These are phyloP conservation scores for Pseudogymnoascus sp. DNA, from an alignment of 2,329 filamentous ascomycete genomes.

Conservation along the genomic window DNA sequence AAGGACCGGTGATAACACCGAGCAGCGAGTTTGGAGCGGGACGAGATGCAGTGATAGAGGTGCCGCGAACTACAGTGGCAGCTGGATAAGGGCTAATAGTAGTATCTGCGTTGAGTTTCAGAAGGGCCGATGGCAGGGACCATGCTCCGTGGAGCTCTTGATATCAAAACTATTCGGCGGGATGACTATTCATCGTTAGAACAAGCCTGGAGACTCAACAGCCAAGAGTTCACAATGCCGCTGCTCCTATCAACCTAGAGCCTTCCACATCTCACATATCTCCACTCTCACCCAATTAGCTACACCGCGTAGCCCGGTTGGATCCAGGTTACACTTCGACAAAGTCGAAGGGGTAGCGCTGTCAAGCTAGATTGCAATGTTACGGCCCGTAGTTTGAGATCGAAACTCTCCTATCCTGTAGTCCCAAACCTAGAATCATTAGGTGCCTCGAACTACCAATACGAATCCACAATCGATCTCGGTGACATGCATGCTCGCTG, in stretches of 20 bases:
- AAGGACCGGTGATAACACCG: background rate
- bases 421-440: background rate
- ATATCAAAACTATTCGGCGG: background rate
- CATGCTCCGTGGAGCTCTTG: background rate
- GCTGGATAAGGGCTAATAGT: background rate
- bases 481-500: too few relatives aligned
- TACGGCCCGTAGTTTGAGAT: constrained; percentile 63
- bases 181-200: background rate
- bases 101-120: background rate
- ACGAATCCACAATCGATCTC: too few relatives aligned
- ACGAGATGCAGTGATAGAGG: background rate
- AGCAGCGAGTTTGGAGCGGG: background rate
- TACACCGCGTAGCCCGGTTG: constrained; percentile 32
- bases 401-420: background rate
- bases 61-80: background rate
- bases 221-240: background rate
- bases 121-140: background rate
- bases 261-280: background rate
- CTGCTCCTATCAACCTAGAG: background rate
- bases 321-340: constrained; percentile 73
- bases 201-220: background rate
- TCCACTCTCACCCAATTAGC: background rate
- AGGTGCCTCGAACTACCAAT: too few relatives aligned
- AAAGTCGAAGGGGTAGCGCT: constrained; percentile 68
- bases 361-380: constrained; percentile 72